Percentiles rank a stretch among this genome's conserved stretches.
phyloP scores from a whole-genome alignment of 176 grass and related monocot species.

The Eragrostis curvula region DNA sequence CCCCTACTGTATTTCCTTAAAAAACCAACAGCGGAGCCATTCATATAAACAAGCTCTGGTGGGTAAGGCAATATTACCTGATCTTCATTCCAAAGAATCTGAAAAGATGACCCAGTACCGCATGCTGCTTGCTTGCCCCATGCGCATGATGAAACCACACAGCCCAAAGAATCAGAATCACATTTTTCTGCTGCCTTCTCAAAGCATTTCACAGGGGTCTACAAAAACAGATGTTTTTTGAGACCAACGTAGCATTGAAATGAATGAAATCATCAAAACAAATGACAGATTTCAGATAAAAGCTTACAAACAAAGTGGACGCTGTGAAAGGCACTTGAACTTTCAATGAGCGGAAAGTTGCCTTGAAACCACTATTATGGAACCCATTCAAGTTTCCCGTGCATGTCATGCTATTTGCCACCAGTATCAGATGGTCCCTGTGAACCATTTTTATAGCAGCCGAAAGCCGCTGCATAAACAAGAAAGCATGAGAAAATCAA shows the following conservation, averaged over 20 bases:
- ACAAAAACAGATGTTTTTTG: conserved; percentile 30
- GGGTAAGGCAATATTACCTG: conserved; percentile 56
- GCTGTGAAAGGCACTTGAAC: conserved; percentile 97
- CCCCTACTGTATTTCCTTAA: not conserved
- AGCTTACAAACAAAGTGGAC: conserved; percentile 93
- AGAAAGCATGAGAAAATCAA: conserved; percentile 24
- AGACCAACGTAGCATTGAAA: conserved; percentile 18
- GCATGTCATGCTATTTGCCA: conserved; percentile 91
- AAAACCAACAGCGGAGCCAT: too few species aligned
- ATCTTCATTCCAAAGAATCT: conserved; percentile 92
- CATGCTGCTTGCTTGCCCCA: conserved; percentile 88
- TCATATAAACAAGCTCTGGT: conserved; percentile 16
- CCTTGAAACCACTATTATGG: conserved; percentile 77
- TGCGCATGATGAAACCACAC: conserved; percentile 88
- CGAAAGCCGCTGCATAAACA: conserved; percentile 77
- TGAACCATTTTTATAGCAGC: conserved; percentile 70
- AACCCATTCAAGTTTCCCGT: conserved; percentile 90
- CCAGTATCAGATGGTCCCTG: conserved; percentile 87
- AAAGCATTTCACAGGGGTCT: conserved; percentile 99
- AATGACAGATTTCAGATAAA: conserved; percentile 11
- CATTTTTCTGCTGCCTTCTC: conserved; percentile 95
- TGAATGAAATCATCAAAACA: conserved; percentile 34
- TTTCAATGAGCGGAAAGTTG: conserved; percentile 86
- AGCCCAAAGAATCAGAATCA: conserved; percentile 78
- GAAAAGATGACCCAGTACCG: conserved; percentile 87